Percentiles rank a stretch among this genome's conserved stretches.
These are phyloP conservation scores for Neurospora sp. DNA, from an alignment of 2,329 filamentous ascomycete species.

Conservation along the genomic window DNA sequence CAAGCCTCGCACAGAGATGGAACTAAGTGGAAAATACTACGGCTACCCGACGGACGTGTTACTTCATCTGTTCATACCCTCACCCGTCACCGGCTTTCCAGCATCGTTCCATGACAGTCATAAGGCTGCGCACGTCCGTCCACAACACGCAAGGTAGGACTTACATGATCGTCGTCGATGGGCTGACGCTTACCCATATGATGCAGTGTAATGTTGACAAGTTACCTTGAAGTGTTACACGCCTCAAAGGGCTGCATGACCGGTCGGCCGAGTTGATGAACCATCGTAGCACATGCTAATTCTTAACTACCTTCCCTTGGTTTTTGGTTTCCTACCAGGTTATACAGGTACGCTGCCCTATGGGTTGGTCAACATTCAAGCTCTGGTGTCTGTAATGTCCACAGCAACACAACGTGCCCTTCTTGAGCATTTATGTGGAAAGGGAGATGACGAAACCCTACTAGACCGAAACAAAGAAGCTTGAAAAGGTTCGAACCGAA, in stretches of 20 bases:
- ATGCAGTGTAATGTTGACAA: not conserved
- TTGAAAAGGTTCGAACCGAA: not conserved
- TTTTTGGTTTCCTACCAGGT: not conserved
- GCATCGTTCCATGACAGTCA: not conserved
- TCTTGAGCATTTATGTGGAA: not conserved
- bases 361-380: not conserved
- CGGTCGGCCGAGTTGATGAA: not conserved
- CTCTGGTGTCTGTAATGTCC: not conserved
- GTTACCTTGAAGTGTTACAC: not conserved
- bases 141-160: not conserved
- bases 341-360: not conserved
- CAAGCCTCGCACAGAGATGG: not conserved
- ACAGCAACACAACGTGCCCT: not conserved
- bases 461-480: not conserved
- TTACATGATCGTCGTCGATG: not conserved
- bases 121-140: not conserved
- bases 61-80: not conserved
- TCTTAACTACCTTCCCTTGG: not conserved
- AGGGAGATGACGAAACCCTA: not conserved
- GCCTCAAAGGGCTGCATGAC: not conserved
- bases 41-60: not conserved
- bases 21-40: not conserved
- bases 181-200: not conserved
- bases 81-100: not conserved
- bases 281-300: not conserved